These are phyloP conservation scores for Colletotrichum orbiculare DNA, from an alignment of 2,329 filamentous ascomycete species.

Conservation along the genomic window DNA sequence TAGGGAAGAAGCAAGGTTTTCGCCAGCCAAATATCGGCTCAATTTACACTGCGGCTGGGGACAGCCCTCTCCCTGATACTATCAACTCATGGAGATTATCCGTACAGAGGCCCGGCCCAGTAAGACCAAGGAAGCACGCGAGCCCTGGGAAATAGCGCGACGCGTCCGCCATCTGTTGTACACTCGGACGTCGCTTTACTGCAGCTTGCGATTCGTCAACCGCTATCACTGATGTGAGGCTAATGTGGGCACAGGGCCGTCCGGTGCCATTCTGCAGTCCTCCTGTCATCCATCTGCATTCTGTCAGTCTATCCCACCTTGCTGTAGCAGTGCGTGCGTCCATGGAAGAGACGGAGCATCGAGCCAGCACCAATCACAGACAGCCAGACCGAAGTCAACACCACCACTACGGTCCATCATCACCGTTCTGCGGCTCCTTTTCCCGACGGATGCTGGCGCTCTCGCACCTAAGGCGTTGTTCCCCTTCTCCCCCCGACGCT, in stretches of 20 bases:
- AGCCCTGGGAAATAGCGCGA: constrained; percentile 22
- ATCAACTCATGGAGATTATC: constrained; percentile 17
- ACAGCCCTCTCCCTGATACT: neutral
- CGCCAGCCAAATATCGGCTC: constrained; percentile 16
- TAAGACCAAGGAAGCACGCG: constrained; percentile 1
- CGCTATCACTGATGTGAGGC: constrained; percentile 13
- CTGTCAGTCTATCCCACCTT: neutral
- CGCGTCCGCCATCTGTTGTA: constrained; percentile 8
- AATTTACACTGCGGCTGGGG: neutral
- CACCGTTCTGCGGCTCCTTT: constrained; percentile 1
- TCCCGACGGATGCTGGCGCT: neutral
- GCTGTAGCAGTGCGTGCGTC: constrained; percentile 16
- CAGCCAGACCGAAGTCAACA: constrained; percentile 11
- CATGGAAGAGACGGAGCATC: constrained; percentile 22
- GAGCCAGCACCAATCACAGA: constrained; percentile 21
- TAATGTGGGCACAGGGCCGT: constrained; percentile 15
- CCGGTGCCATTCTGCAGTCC: constrained; percentile 16
- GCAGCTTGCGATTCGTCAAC: constrained; percentile 14
- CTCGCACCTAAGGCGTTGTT: constrained; percentile 14
- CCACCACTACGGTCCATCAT: constrained; percentile 1
- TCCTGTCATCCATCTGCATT: constrained; percentile 12
- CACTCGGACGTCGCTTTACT: constrained; percentile 2
- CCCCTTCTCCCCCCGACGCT: constrained; percentile 17
- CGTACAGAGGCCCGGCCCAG: constrained; percentile 5
- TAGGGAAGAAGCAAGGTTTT: constrained; percentile 23